Evolutionary conservation across 805 yeast species (phyloP).

Genomic region (Myxozyma nipponensis): DNA sequence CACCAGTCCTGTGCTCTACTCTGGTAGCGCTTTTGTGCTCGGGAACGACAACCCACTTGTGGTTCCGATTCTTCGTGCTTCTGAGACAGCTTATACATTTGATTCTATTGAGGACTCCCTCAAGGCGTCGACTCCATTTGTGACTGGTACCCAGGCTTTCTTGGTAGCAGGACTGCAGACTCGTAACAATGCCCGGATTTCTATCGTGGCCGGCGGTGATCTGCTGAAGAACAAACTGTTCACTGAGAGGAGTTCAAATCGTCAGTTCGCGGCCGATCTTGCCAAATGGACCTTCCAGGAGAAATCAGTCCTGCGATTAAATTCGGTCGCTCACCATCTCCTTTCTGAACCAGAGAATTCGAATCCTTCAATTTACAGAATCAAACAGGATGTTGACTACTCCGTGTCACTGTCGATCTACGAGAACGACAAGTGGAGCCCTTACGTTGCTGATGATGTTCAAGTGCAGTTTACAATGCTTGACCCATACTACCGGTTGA

Average conservation of each 20-base stretch:
- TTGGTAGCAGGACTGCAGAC: conserved; percentile 77
- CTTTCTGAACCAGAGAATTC: conserved; percentile 35
- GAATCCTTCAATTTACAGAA: conserved; percentile 52
- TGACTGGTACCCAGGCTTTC: conserved; percentile 74
- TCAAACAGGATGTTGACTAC: conserved; percentile 65
- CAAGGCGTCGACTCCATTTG: conserved; percentile 58
- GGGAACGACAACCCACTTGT: conserved; percentile 65
- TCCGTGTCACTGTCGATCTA: conserved; percentile 43
- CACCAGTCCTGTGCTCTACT: conserved; percentile 33
- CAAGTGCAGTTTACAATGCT: conserved; percentile 86
- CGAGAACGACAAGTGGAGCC: conserved; percentile 63
- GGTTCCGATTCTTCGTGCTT: conserved; percentile 65
- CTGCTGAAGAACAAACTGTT: conserved; percentile 44
- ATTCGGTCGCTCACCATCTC: conserved; percentile 53
- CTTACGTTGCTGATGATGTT: conserved; percentile 56
- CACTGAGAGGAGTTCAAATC: conserved; percentile 33
- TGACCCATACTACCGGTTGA: conserved; percentile 90
- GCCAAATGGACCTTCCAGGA: conserved; percentile 73
- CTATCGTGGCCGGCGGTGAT: conserved; percentile 73
- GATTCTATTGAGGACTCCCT: conserved; percentile 45
- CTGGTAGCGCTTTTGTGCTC: conserved; percentile 66
- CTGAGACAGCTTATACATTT: conserved; percentile 54
- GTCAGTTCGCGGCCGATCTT: conserved; percentile 45
- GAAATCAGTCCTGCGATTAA: conserved; percentile 57
- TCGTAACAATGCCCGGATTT: conserved; percentile 67